A percentile compares a stretch with the other conserved stretches of the same genome.
Evolutionary conservation across 768 basidiomycete genomes (phyloP).

Genomic region (Lactarius tabidus): DNA sequence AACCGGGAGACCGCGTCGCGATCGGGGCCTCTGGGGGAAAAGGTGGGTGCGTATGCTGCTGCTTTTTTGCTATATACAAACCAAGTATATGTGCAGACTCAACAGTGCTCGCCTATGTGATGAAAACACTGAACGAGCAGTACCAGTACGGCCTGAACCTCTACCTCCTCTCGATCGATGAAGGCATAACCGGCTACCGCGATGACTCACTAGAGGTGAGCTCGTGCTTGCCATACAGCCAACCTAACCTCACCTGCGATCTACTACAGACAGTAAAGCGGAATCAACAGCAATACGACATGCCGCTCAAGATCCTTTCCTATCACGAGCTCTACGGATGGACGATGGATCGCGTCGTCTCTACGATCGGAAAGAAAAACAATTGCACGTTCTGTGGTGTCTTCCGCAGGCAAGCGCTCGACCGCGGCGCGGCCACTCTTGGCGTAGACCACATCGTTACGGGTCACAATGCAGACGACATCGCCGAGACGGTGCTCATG

Average conservation of each 20-base stretch:
- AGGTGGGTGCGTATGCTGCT: constrained; percentile 46
- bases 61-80: background rate
- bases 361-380: constrained; percentile 93
- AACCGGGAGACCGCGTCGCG: constrained; percentile 85
- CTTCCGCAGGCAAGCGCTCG: constrained; percentile 92
- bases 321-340: constrained; percentile 97
- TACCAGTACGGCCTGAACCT: constrained; percentile 90
- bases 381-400: constrained; percentile 99
- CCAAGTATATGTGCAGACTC: constrained; percentile 60
- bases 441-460: constrained; percentile 97
- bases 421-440: constrained; percentile 85
- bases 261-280: constrained; percentile 84
- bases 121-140: constrained; percentile 92
- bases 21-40: constrained; percentile 99
- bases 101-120: constrained; percentile 94
- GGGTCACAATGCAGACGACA: constrained; percentile 98
- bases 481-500: constrained; percentile 98
- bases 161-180: constrained; percentile 93
- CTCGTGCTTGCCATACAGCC: background rate
- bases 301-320: constrained; percentile 93
- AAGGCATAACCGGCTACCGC: constrained; percentile 96
- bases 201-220: constrained; percentile 93
- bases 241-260: constrained; percentile 1
- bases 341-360: constrained; percentile 98
- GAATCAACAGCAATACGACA: constrained; percentile 91